Base-by-base conservation (phyloP, 768 basidiomycete species). In the Pholiota microspora region DNA sequence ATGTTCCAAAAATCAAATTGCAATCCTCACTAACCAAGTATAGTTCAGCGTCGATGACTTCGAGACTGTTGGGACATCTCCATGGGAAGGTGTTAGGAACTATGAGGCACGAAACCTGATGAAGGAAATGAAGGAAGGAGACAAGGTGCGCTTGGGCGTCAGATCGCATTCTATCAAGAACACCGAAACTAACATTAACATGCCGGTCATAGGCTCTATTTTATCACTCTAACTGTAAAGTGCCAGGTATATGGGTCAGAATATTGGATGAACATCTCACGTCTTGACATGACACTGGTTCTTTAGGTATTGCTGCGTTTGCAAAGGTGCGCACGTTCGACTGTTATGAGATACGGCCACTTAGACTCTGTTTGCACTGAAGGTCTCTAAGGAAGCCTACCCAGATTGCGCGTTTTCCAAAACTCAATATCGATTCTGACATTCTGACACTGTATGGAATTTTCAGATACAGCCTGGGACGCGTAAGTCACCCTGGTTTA, bases 21-120 rank as follows among this genome's bases (percentile, higher is more conserved):
- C n/a, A n/a, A n/a, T 47, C 38, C 35, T 36, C n/a, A 36, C 13
- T 7, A n/a, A 16, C n/a, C 10, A 36, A 36, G 8, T 18, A 35
- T 61, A 92, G 89, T 94, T 94, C 64, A 89, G 88, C 56, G 84
- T 94, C 6, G 90, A 92, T 57, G 92, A 94, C 67, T 91, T 94
- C 64, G 91, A 93, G 68, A 58, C 74, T 7, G 79, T 78, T 50
- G 77, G 75, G 51, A 86, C 78, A 16, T 90, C 90, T 0, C 75
- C 89, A 29, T 93, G 91, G 91, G 91, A 92, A 64, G 91, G 91
- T n/a, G 91, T 93, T 18, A 76, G 91, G 31, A 92, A 91, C 61
- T 86, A 85, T 59, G 88, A 91, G 67, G 91, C 91, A 6, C 77
- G 85, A 55, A 92, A 92, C 66, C 64, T 91, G 57, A 92, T 93